These are phyloP conservation scores for Corynascus novoguineensis DNA, from an alignment of 495 filamentous ascomycete genomes.

Conservation along the genomic window DNA sequence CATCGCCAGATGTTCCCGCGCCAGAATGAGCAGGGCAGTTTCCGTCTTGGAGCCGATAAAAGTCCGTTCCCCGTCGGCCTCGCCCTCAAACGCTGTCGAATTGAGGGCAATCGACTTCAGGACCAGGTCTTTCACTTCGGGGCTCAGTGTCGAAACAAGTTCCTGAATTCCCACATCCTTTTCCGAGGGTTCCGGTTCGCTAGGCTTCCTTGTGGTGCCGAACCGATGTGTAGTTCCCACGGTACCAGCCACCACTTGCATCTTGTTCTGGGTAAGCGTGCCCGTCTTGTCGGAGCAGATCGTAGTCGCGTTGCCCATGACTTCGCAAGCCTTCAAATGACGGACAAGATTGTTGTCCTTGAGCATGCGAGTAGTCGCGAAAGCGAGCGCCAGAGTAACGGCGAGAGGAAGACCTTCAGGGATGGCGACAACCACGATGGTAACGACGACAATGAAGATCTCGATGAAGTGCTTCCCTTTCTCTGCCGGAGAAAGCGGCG, in stretches of 20 bases:
- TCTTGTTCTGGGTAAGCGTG: conserved; percentile 90
- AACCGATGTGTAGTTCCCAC: conserved; percentile 64
- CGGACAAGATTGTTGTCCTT: conserved; percentile 94
- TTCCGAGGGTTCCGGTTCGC: conserved; percentile 15
- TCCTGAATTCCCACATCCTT: conserved; percentile 24
- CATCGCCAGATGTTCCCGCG: conserved; percentile 72
- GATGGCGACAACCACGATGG: conserved; percentile 91
- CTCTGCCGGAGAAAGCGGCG: conserved; percentile 50
- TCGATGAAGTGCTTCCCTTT: conserved; percentile 86
- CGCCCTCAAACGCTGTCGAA: conserved; percentile 84
- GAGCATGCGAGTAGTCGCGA: conserved; percentile 91
- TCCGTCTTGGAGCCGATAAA: conserved; percentile 92
- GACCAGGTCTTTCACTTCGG: conserved; percentile 57
- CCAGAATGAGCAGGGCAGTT: conserved; percentile 72
- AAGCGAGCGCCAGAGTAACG: conserved; percentile 88
- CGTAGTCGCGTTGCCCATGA: conserved; percentile 97
- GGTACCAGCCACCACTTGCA: conserved; percentile 78
- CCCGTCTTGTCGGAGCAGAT: conserved; percentile 98
- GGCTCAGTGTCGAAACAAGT: conserved; percentile 46
- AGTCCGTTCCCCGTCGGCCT: conserved; percentile 60
- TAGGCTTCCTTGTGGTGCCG: conserved; percentile 29
- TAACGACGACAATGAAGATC: conserved; percentile 93
- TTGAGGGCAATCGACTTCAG: conserved; percentile 75
- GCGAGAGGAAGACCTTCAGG: conserved; percentile 90
- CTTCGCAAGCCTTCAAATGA: conserved; percentile 86